Conservation (phyloP, 305 asterid species). For the Solanum hybrid region DNA sequence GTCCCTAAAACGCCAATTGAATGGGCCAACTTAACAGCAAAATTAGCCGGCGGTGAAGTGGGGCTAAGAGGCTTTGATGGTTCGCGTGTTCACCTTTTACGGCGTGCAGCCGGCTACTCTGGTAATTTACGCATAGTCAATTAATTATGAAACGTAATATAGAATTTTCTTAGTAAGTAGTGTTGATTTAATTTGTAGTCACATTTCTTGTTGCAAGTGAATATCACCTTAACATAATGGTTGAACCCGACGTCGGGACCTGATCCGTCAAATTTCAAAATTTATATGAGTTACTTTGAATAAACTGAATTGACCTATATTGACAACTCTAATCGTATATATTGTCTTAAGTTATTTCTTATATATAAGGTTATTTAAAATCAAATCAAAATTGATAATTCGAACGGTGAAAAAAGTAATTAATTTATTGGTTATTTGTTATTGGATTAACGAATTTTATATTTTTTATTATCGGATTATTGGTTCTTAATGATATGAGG, state of each 20-base stretch:
- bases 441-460: no score
- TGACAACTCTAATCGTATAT: background rate
- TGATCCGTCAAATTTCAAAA: background rate
- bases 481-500: background rate
- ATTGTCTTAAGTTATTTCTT: no score
- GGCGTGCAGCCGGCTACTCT: background rate
- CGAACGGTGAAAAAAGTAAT: background rate
- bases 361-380: no score
- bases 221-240: background rate
- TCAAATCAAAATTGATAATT: no score
- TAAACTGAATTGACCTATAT: background rate
- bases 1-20: background rate
- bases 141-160: background rate
- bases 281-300: no score
- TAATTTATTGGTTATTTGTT: background rate
- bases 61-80: background rate
- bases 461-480: no score
- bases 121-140: background rate
- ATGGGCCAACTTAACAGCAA: background rate
- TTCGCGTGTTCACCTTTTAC: background rate
- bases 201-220: background rate
- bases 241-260: background rate
- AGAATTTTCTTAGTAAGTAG: background rate
- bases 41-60: background rate
- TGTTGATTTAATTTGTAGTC: background rate